Conservation (phyloP, 768 basidiomycete species). For the Psilocybe cubensis region DNA sequence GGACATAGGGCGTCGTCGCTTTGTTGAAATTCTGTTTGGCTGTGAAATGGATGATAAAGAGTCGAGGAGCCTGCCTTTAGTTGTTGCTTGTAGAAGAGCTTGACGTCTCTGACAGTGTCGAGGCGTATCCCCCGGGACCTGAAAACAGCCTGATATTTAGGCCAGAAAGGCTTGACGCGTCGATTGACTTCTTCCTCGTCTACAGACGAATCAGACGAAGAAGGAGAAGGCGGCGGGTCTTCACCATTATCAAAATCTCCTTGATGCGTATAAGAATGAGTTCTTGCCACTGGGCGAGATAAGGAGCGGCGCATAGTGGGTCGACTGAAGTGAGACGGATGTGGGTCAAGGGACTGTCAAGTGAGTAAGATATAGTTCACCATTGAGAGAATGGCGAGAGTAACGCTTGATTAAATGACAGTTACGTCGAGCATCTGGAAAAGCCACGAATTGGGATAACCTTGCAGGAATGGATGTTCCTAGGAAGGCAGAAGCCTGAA, state of each 20-base stretch:
- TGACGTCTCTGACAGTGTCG: constrained; percentile 72
- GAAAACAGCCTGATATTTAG: constrained; percentile 51
- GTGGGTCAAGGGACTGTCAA: background rate
- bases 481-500: constrained; percentile 31
- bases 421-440: constrained; percentile 17
- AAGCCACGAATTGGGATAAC: constrained; percentile 22
- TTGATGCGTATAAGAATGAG: constrained; percentile 8
- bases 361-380: constrained; percentile 1
- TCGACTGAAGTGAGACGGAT: background rate
- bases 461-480: constrained; percentile 30
- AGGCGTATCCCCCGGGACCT: constrained; percentile 59
- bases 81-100: constrained; percentile 50
- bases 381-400: constrained; percentile 13
- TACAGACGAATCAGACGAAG: constrained; percentile 53
- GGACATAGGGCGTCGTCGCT: constrained; percentile 65
- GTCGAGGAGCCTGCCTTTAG: constrained; percentile 12
- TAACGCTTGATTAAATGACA: constrained; percentile 16
- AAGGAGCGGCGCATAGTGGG: constrained; percentile 5
- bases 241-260: constrained; percentile 10
- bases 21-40: constrained; percentile 15
- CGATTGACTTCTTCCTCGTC: constrained; percentile 64
- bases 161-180: constrained; percentile 67
- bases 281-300: constrained; percentile 4
- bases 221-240: constrained; percentile 38
- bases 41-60: constrained; percentile 16